Base-by-base conservation (phyloP, 1,284 basidiomycete species). In the Austroboletus niveus region DNA sequence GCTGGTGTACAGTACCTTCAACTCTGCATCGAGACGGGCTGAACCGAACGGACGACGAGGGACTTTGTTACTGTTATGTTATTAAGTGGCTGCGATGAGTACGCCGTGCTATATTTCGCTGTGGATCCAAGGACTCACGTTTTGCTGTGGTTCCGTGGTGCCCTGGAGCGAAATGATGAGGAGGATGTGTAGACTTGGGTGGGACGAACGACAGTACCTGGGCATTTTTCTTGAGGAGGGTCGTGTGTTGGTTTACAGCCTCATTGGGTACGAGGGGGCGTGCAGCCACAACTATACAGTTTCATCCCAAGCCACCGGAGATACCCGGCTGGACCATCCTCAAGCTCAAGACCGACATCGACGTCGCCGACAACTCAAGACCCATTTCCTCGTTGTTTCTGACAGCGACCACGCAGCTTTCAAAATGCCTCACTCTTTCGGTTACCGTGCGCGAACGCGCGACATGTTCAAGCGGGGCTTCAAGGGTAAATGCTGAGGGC, bases 361-460 rank as follows among this genome's bases (percentile, higher is more conserved):
- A 71, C 73, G 68, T 62, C 65, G 47, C 51, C 59, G 54, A 62
- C 52, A 57, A 58, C 51, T 51, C 51, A 58, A 54, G 57, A 51
- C 57, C 48, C 49, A 58, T 44, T 29, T 30, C 17, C 20, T 38
- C 31, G 42, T 48, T 36, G 42, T 54, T 63, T 17, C 49, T 62
- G 17, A 65, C 60, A 59, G 60, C 57, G 46, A 54, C 49, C 42
- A 39, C 46, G 9, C 66, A 85, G 78, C 59, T 75, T 69, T 80
- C 85, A 88, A 85, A 73, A 98, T 98, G 95, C 94, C 96, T 81
- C 93, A 98, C 92, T 98, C 95, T 57, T 98, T 89, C 83, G 96
- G 96, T 94, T 93, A 96, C 84, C 88, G 95, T 73, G 95, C 95
- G 87, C 94, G 96, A 68, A 98, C 96, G 84, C 94, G 96, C 85